Conservation (phyloP, 2,329 filamentous ascomycete genomes). For the Fusarium stilboides region DNA sequence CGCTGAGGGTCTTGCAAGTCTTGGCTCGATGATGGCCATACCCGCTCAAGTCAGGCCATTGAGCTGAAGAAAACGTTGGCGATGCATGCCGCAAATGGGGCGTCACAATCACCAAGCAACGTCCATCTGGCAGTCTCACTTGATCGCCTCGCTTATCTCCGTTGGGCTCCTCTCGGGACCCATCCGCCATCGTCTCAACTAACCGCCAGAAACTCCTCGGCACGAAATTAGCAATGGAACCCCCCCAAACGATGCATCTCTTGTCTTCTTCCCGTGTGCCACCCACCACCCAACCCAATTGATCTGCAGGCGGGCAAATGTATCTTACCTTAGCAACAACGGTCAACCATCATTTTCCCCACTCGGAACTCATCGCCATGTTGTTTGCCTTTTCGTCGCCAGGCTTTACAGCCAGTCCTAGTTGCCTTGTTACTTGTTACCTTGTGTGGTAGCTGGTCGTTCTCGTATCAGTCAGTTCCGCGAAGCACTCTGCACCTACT, state of each 20-base stretch:
- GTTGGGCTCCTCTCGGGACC: constrained; percentile 10
- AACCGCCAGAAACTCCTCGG: constrained; percentile 35
- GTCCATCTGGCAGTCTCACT: constrained; percentile 29
- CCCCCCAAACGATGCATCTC: constrained; percentile 39
- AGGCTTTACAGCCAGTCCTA: constrained; percentile 16
- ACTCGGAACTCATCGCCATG: constrained; percentile 39
- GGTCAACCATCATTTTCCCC: constrained; percentile 43
- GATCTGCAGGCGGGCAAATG: constrained; percentile 46
- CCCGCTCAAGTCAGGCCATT: constrained; percentile 4
- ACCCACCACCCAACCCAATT: constrained; percentile 44
- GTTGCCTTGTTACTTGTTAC: constrained; percentile 25
- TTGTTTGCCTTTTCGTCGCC: constrained; percentile 28
- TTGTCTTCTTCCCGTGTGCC: constrained; percentile 43
- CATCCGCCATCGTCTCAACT: constrained; percentile 22
- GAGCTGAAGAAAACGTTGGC: constrained; percentile 4
- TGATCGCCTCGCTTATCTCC: constrained; percentile 44
- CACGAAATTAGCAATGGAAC: constrained; percentile 36
- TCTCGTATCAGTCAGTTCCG: constrained; percentile 11
- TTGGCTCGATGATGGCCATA: constrained; percentile 17
- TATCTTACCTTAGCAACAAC: constrained; percentile 40
- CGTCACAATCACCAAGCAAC: background rate
- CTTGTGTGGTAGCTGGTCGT: constrained; percentile 12
- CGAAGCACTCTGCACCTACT: constrained; percentile 7
- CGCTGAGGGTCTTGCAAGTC: background rate
- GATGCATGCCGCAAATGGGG: constrained; percentile 8